phyloP scores from a whole-genome alignment of 1,284 basidiomycete species.

The Cryptococcus maquisensis region DNA sequence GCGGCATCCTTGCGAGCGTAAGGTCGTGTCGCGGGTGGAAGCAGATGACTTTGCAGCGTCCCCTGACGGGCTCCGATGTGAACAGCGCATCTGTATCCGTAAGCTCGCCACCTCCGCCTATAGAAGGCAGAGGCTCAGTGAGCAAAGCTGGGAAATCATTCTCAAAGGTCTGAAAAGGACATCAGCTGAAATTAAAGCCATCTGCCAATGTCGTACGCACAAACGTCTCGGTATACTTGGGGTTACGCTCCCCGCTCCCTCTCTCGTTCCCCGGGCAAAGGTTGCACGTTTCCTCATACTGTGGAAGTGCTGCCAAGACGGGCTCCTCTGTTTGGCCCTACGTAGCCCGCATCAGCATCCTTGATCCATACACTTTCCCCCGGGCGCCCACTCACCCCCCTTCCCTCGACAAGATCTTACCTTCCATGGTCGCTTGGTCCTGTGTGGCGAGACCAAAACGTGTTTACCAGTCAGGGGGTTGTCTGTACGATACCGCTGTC shows the following conservation, averaged over 20 bases:
- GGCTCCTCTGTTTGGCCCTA: slow-evolving; percentile 74
- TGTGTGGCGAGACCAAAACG: slow-evolving; percentile 78
- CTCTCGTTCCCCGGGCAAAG: slow-evolving; percentile 85
- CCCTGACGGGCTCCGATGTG: slow-evolving; percentile 66
- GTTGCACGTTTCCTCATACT: slow-evolving; percentile 77
- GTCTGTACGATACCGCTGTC: slow-evolving; percentile 18
- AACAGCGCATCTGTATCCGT: slow-evolving; percentile 59
- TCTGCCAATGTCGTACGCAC: slow-evolving; percentile 32
- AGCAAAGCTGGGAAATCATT: slow-evolving; percentile 86
- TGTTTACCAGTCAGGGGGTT: slow-evolving; percentile 53
- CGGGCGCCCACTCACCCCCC: background rate
- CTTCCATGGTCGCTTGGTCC: slow-evolving; percentile 49
- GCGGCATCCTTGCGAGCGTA: slow-evolving; percentile 71
- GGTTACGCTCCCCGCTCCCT: slow-evolving; percentile 70
- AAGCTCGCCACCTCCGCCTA: slow-evolving; percentile 50
- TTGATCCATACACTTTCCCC: background rate
- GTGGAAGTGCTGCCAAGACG: slow-evolving; percentile 56
- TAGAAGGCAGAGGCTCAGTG: slow-evolving; percentile 50
- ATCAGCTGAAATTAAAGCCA: background rate
- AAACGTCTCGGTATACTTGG: slow-evolving; percentile 64
- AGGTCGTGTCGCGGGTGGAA: slow-evolving; percentile 88
- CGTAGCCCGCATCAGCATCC: background rate
- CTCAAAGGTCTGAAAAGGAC: slow-evolving; percentile 58
- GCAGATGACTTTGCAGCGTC: slow-evolving; percentile 82
- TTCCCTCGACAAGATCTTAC: slow-evolving; percentile 14